A percentile compares a stretch with the other conserved stretches of the same genome.
Evolutionary conservation across 2,329 filamentous ascomycete species (phyloP).

Genomic region (Trichocomaceae sp.): DNA sequence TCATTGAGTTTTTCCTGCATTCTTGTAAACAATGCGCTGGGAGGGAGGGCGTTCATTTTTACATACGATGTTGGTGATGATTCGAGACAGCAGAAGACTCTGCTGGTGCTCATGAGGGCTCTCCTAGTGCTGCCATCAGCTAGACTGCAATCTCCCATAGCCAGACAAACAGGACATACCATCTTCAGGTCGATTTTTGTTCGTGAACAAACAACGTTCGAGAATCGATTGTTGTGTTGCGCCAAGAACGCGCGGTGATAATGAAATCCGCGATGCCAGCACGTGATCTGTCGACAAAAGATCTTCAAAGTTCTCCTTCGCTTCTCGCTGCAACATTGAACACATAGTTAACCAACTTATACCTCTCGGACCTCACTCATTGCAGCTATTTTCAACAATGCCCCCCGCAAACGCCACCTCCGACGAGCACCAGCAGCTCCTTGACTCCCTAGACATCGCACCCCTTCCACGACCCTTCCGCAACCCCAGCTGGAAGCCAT

Average conservation of each 20-base stretch:
- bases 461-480: conserved; percentile 82
- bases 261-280: conserved; percentile 5
- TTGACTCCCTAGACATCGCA: conserved; percentile 89
- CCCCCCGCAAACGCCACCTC: conserved; percentile 61
- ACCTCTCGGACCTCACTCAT: not conserved
- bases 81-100: conserved; percentile 82
- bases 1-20: conserved; percentile 92
- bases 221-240: conserved; percentile 12
- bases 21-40: not conserved
- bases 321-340: not conserved
- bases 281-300: conserved; percentile 9
- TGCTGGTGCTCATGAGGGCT: conserved; percentile 98
- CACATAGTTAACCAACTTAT: not conserved
- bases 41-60: not conserved
- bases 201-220: not conserved
- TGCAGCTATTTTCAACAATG: conserved; percentile 31
- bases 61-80: conserved; percentile 89
- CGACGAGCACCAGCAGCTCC: conserved; percentile 76
- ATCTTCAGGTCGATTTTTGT: not conserved
- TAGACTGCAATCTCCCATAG: not conserved
- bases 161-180: not conserved
- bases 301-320: not conserved
- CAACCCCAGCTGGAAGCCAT: conserved; percentile 82
- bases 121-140: conserved; percentile 50
- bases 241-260: conserved; percentile 11